Base-by-base conservation (phyloP, 805 yeast genomes). In the Sugiyamaella floridensis region DNA sequence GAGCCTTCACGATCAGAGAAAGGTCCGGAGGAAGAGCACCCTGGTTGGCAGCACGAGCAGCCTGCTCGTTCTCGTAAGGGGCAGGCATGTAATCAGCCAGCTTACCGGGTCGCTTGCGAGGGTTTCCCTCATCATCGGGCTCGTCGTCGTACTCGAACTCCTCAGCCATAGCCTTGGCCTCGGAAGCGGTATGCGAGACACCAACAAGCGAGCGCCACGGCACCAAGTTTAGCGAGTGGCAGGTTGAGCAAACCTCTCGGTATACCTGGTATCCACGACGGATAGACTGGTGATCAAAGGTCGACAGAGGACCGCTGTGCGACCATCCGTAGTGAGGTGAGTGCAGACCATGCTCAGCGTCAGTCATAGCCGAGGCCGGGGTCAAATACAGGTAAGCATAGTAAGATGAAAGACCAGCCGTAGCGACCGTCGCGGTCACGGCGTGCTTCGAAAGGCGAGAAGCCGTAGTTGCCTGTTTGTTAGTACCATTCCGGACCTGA, bases 181-280 rank as follows among this genome's bases (percentile, higher is more conserved):
- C 99, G 59, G 81, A 66, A 65, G 88, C 79, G 54, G 95, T 82
- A 78, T 92, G 98, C 48, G 97, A 86, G 43, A 93, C 99, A 72
- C 95, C 99, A 61, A 93, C 97, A 66, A 93, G 75, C 66, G 90
- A 86, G 82, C 99, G 89, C 99, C 99, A 93, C 44, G 98, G 96
- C 61, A 93, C 85, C 78, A 96, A 83, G 71, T 90, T 92, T 66
- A 93, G 76, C 37, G 99, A 92, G 76, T 93, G 99, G 75, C 99
- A 93, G 52, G 98, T 93, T 56, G 99, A 96, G 80, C 99, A 93
- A 51, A 93, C 99, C 76, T 93, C 99, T 74, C 89, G 85, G 80
- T 93, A 93, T 57, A 93, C 99, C 72, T 89, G 97, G 84, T 85
- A 93, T 64, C 99, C 99, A 81, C 99, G 89, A 80, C 99, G 87